Evolutionary conservation across 163 green algal species (phyloP), one percentile per base, ranked within the genome.

Genomic region (Trebouxiophyceae sp.): DNA sequence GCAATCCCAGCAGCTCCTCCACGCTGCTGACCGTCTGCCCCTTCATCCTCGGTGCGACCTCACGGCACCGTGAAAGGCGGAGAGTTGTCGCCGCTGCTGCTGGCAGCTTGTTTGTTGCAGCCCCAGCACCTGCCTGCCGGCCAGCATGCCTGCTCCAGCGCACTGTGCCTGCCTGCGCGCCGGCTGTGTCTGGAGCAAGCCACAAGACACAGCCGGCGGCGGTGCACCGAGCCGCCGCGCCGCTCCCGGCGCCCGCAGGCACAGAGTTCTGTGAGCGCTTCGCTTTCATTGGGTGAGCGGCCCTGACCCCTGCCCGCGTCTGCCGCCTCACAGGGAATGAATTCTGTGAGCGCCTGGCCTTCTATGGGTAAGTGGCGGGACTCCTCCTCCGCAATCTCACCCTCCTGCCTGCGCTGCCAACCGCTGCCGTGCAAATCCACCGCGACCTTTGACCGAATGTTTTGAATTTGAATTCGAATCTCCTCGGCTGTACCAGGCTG

Each of bases 271-370:
- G 93, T 72, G 93, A 98, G 71, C 78, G 93, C 0, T 80, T 97
- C 39, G 93, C 85, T 0, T 97, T 84, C 69, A 95, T 96, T 72
- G 88, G 91, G 72, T 87, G 62, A 62, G 78, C 20, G 12, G 4
- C 60, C 60, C 63, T 50, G 39, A 50, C 39, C 39, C 8, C 8
- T 16, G 16, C 12, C 8, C 16, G 8, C 16, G 8, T n/a, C 39
- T 50, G 8, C 16, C n/a, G 32, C 50, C 1, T 33, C 67, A 57
- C 72, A 88, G 88, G 89, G 19, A 97, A 97, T 75, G 93, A 98
- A 76, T 91, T 98, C 24, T 98, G 93, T 72, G 93, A 98, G 71
- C 77, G 93, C 1, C 81, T 97, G 47, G 93, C 85, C 0, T 97
- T 85, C 69, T 96, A 96, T 73, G 88, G 91, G 72, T 87, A 63